These are phyloP conservation scores for Poa annua DNA, from an alignment of 176 grass and related monocot species.

Conservation along the genomic window DNA sequence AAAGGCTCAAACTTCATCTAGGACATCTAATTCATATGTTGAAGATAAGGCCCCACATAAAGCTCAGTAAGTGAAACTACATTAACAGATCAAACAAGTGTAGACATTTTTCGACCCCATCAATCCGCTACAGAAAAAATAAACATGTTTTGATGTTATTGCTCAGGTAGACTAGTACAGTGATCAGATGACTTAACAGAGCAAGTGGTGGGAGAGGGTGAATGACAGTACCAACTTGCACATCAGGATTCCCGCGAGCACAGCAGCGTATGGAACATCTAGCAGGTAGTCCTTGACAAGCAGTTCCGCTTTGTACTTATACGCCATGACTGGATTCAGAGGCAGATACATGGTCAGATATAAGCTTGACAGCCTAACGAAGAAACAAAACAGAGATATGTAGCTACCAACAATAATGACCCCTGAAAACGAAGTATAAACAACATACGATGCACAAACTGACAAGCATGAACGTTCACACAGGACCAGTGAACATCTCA, in stretches of 20 bases:
- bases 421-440: background rate
- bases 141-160: background rate
- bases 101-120: background rate
- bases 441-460: background rate
- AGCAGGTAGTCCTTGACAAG: conserved; percentile 81
- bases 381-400: background rate
- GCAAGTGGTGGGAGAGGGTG: background rate
- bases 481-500: background rate
- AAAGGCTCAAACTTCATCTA: background rate
- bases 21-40: background rate
- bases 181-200: conserved; percentile 10
- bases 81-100: background rate
- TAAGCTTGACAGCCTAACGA: conserved; percentile 20
- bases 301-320: conserved; percentile 64
- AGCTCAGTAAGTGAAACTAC: conserved; percentile 4
- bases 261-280: conserved; percentile 65
- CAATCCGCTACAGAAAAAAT: background rate
- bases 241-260: conserved; percentile 75
- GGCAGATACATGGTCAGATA: conserved; percentile 40
- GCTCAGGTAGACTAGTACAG: background rate
- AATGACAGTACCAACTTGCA: conserved; percentile 79
- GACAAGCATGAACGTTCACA: background rate
- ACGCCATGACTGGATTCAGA: conserved; percentile 50
- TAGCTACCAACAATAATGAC: background rate
- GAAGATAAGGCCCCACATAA: background rate